Evolutionary conservation across 345 rosid genomes (phyloP).

Genomic region (Luvunga scandens): DNA sequence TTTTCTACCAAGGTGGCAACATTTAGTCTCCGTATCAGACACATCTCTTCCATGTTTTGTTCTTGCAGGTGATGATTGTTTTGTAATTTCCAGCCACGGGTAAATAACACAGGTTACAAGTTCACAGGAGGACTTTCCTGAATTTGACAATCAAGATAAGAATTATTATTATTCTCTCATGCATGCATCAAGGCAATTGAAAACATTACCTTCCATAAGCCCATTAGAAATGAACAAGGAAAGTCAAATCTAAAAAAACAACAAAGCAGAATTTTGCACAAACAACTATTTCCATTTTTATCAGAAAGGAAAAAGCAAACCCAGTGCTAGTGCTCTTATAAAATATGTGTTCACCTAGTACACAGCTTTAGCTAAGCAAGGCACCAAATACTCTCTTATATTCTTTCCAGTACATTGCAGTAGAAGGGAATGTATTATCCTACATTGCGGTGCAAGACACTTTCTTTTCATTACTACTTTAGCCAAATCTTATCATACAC

Average conservation of each 20-base stretch:
- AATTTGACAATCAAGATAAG: constrained; percentile 14
- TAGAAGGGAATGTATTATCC: neutral
- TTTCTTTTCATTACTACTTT: neutral
- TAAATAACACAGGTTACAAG: constrained; percentile 30
- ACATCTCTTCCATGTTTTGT: constrained; percentile 5
- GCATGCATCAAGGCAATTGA: neutral
- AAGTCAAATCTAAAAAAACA: neutral
- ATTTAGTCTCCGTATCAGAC: neutral
- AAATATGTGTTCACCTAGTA: neutral
- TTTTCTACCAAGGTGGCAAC: neutral
- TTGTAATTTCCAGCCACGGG: neutral
- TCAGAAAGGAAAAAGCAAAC: neutral
- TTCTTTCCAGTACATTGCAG: neutral
- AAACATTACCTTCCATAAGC: neutral
- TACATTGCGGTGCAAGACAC: neutral
- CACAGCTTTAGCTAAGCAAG: neutral
- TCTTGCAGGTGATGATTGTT: constrained; percentile 7
- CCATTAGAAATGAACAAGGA: neutral
- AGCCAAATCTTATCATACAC: neutral
- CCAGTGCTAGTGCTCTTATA: neutral
- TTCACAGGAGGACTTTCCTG: constrained; percentile 73
- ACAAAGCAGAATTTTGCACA: constrained; percentile 1
- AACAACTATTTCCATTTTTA: neutral
- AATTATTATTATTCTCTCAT: constrained; percentile 6
- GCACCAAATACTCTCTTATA: neutral